A percentile compares a stretch with the other conserved stretches of the same genome.
Evolutionary conservation across 1,284 basidiomycete species (phyloP).

Genomic region (Irpex rosettiformis): DNA sequence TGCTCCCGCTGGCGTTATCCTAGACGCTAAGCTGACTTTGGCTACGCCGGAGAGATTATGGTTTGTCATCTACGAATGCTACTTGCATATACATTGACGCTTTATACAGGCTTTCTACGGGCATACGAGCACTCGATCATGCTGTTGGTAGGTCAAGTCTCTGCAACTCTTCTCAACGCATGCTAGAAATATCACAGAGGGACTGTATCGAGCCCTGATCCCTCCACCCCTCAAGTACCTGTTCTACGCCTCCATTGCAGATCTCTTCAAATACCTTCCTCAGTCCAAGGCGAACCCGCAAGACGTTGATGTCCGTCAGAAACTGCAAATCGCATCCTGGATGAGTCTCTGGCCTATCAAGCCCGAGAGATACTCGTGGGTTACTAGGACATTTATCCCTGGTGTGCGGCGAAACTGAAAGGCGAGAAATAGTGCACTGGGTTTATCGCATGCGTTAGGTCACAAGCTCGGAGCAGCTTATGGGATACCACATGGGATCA

Average conservation of each 20-base stretch:
- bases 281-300: constrained; percentile 56
- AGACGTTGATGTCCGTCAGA: constrained; percentile 60
- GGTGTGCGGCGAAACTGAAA: background rate
- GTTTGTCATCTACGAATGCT: constrained; percentile 30
- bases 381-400: background rate
- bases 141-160: constrained; percentile 50
- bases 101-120: constrained; percentile 66
- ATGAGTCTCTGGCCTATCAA: constrained; percentile 74
- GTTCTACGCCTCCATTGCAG: constrained; percentile 61
- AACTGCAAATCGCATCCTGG: constrained; percentile 74
- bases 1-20: constrained; percentile 67
- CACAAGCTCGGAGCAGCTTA: constrained; percentile 78
- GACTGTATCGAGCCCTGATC: constrained; percentile 58
- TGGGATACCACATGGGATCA: constrained; percentile 78
- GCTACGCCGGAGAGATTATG: constrained; percentile 74
- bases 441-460: constrained; percentile 71
- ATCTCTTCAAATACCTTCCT: constrained; percentile 74
- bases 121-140: constrained; percentile 76
- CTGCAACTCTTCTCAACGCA: background rate
- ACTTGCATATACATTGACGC: background rate
- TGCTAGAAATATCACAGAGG: constrained; percentile 40
- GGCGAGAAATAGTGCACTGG: constrained; percentile 46
- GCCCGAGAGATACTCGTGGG: constrained; percentile 50
- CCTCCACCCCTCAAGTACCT: constrained; percentile 62
- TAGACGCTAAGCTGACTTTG: constrained; percentile 75